phyloP scores from a whole-genome alignment of 2,329 filamentous ascomycete genomes.

The Coniochaeta hoffmannii region DNA sequence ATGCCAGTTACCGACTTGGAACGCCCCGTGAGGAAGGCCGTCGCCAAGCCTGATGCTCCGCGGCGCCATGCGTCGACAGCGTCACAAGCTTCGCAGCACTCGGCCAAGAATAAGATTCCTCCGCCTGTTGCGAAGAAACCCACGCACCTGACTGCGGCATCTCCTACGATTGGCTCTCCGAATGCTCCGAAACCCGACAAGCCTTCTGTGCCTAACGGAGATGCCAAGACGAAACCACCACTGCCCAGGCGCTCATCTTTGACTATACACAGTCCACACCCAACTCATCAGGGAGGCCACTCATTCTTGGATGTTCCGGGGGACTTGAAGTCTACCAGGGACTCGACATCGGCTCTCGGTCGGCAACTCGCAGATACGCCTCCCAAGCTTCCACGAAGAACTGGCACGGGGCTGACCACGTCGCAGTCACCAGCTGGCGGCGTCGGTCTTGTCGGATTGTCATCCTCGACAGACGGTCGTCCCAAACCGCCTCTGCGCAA shows the following conservation, averaged over 20 bases:
- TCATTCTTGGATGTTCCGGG: background rate
- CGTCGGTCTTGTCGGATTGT: background rate
- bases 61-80: conserved; percentile 25
- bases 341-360: background rate
- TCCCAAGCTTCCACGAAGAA: background rate
- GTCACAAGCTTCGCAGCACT: conserved; percentile 28
- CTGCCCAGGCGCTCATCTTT: background rate
- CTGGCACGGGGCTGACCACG: background rate
- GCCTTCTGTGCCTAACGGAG: background rate
- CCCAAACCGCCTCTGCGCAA: conserved; percentile 10
- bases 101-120: conserved; percentile 34
- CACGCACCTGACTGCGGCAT: conserved; percentile 37
- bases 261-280: background rate
- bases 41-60: conserved; percentile 16
- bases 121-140: conserved; percentile 59
- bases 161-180: conserved; percentile 19
- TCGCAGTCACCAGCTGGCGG: background rate
- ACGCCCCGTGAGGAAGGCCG: conserved; percentile 12
- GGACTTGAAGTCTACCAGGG: background rate
- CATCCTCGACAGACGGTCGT: background rate
- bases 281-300: background rate
- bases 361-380: background rate
- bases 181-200: conserved; percentile 8
- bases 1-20: background rate
- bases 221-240: background rate